Percentiles rank a stretch among this genome's conserved stretches.
phyloP scores from a whole-genome alignment of 768 basidiomycete species.

The Boletus coccyginus region DNA sequence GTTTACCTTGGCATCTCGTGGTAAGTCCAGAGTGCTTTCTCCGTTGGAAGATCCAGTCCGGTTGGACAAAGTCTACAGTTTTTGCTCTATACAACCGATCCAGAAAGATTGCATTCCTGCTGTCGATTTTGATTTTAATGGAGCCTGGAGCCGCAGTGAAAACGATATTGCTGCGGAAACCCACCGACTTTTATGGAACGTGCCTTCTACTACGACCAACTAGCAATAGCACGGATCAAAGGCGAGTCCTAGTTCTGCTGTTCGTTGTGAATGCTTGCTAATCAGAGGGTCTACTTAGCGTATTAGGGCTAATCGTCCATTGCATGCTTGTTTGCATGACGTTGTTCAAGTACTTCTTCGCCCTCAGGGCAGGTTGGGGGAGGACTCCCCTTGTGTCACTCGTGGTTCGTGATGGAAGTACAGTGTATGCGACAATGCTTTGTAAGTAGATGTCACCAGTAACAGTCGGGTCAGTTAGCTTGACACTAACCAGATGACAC shows the following conservation, averaged over 20 bases:
- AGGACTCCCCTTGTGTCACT: conserved; percentile 21
- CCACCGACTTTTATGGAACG: neutral
- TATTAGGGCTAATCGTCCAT: conserved; percentile 14
- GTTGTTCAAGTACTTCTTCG: conserved; percentile 16
- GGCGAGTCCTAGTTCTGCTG: neutral
- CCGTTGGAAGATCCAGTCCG: neutral
- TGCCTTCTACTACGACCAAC: conserved; percentile 8
- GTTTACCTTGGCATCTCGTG: conserved; percentile 14
- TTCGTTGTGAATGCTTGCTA: neutral
- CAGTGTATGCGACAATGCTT: conserved; percentile 2
- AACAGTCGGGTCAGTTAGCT: neutral
- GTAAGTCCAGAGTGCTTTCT: conserved; percentile 1
- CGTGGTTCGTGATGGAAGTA: conserved; percentile 16
- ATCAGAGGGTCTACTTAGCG: neutral
- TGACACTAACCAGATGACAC: neutral
- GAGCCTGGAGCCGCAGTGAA: conserved; percentile 2
- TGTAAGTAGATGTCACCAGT: conserved; percentile 7
- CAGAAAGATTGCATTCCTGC: conserved; percentile 4
- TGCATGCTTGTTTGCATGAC: conserved; percentile 16
- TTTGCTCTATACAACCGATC: conserved; percentile 21
- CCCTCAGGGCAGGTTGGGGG: conserved; percentile 14
- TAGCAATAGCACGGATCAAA: neutral
- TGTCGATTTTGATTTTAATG: conserved; percentile 1
- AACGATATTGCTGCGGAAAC: neutral
- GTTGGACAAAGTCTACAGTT: conserved; percentile 7